phyloP scores from a whole-genome alignment of 148 eudicot genomes.

The Silene latifolia region DNA sequence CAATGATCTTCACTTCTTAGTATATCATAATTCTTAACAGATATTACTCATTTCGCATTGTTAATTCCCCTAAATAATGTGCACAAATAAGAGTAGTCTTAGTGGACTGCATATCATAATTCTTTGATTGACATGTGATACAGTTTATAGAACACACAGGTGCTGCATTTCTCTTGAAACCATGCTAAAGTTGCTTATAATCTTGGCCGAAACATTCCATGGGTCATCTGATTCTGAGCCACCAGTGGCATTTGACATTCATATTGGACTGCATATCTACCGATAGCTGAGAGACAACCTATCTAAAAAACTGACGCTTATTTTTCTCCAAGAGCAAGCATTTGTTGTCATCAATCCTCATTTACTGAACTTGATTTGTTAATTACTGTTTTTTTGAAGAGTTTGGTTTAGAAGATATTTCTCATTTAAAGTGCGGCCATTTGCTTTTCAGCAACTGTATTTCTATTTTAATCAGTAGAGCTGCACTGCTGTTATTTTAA shows the following conservation, averaged over 20 bases:
- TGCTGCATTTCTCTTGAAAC: not conserved
- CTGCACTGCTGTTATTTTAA: slow-evolving; percentile 10
- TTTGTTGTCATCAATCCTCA: not conserved
- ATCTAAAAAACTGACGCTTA: not conserved
- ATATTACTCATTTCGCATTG: too few relatives aligned
- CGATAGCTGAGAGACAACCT: not conserved
- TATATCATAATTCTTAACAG: too few relatives aligned
- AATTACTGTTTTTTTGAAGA: not conserved
- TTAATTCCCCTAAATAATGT: too few relatives aligned
- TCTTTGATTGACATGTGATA: not conserved
- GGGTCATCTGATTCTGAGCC: too few relatives aligned
- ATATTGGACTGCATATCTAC: not conserved
- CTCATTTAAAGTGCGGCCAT: not conserved
- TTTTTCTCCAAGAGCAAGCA: not conserved
- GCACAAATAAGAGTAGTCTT: not conserved
- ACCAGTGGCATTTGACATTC: too few relatives aligned
- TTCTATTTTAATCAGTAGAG: not conserved
- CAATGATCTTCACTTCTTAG: too few relatives aligned
- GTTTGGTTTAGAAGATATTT: not conserved
- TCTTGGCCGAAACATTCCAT: not conserved
- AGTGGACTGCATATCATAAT: not conserved
- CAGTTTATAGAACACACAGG: not conserved
- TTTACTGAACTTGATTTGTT: not conserved
- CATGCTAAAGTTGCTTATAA: not conserved
- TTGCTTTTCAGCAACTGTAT: not conserved